A percentile compares a stretch with the other conserved stretches of the same genome.
Conservation (phyloP, 768 basidiomycete species). For the Xanthoconium stramineum region DNA sequence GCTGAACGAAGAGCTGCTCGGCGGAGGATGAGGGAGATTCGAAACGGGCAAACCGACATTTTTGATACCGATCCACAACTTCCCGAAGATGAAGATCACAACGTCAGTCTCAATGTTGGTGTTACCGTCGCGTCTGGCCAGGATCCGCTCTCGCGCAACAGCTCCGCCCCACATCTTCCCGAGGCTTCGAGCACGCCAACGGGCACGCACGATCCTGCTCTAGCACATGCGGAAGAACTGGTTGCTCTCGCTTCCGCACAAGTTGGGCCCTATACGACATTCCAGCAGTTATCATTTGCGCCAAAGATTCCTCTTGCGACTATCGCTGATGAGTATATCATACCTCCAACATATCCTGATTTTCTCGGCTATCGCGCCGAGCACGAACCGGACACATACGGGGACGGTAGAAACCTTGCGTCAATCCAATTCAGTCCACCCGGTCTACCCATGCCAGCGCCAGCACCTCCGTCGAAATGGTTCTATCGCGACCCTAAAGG, state of each 20-base stretch:
- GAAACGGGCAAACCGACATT: conserved; percentile 45
- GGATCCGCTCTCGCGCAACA: conserved; percentile 29
- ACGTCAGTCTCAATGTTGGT: conserved; percentile 61
- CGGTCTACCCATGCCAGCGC: conserved; percentile 70
- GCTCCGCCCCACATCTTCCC: conserved; percentile 26
- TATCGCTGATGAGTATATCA: conserved; percentile 87
- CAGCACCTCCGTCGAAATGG: conserved; percentile 71
- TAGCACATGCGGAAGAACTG: conserved; percentile 61
- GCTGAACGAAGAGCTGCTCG: conserved; percentile 84
- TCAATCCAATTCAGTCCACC: conserved; percentile 76
- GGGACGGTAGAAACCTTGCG: conserved; percentile 45
- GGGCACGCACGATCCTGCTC: conserved; percentile 35
- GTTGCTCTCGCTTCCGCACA: conserved; percentile 64
- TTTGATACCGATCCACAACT: conserved; percentile 44
- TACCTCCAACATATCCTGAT: conserved; percentile 83
- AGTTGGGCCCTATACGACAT: conserved; percentile 84
- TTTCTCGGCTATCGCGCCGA: conserved; percentile 68
- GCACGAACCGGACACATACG: conserved; percentile 55
- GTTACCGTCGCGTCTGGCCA: conserved; percentile 50
- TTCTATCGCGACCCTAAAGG: conserved; percentile 82
- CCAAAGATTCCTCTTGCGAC: conserved; percentile 86
- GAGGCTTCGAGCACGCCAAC: conserved; percentile 25
- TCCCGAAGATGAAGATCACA: conserved; percentile 49
- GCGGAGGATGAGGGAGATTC: conserved; percentile 68
- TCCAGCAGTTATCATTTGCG: conserved; percentile 84